Conservation (phyloP, 176 grass and related monocot species). For the Oryza punctata region DNA sequence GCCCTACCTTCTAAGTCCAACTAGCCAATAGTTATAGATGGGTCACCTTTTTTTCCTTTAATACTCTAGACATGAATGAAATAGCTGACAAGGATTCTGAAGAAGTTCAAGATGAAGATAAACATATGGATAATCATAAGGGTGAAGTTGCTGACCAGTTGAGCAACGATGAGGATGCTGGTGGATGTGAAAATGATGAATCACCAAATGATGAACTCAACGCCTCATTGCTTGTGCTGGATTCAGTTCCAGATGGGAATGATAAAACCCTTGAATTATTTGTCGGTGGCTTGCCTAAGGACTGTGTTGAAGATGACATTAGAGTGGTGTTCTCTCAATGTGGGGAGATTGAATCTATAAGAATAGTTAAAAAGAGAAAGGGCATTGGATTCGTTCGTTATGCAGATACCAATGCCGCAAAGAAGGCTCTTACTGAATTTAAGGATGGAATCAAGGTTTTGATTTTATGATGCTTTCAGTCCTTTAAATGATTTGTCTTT, state of each 20-base stretch:
- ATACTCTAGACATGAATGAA: constrained; percentile 35
- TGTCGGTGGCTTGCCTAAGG: constrained; percentile 60
- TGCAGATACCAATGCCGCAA: constrained; percentile 49
- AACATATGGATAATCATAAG: constrained; percentile 16
- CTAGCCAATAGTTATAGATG: not conserved
- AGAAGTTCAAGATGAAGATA: constrained; percentile 18
- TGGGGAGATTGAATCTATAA: constrained; percentile 73
- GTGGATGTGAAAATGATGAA: constrained; percentile 21
- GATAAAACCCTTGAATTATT: constrained; percentile 67
- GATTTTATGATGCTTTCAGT: constrained; percentile 24
- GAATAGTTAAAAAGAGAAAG: constrained; percentile 58
- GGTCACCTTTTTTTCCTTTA: constrained; percentile 15
- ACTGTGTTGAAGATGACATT: constrained; percentile 67
- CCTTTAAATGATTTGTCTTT: constrained; percentile 20
- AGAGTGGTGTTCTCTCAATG: constrained; percentile 55
- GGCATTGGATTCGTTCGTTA: constrained; percentile 74
- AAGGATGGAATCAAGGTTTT: constrained; percentile 82
- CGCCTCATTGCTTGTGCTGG: constrained; percentile 31
- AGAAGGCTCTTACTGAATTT: constrained; percentile 72
- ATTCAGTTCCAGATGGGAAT: constrained; percentile 33
- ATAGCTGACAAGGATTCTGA: constrained; percentile 20
- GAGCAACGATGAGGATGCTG: constrained; percentile 20
- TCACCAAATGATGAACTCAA: constrained; percentile 37
- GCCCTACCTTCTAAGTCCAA: not conserved
- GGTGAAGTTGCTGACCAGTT: constrained; percentile 21